phyloP scores from a whole-genome alignment of 768 basidiomycete genomes.

The Lactarius tabidus region DNA sequence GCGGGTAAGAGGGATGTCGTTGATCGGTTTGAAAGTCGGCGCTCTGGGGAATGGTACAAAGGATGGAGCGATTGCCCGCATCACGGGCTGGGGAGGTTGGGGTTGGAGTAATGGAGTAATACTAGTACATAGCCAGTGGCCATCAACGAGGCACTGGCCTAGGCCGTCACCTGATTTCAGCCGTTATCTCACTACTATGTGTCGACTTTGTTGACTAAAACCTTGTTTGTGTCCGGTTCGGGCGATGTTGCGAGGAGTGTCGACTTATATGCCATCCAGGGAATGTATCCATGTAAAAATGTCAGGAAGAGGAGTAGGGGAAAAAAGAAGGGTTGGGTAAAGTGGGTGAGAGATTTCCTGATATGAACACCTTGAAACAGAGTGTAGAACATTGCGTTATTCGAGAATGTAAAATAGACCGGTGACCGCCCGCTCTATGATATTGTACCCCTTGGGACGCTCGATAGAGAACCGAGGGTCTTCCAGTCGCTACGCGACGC shows the following conservation, averaged over 20 bases:
- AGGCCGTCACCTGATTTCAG: no score
- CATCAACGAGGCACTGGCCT: no score
- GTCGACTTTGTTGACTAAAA: no score
- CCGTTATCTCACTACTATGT: no score
- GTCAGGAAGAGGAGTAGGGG: not conserved
- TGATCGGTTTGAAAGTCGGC: slow-evolving; percentile 10
- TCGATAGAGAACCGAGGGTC: no score
- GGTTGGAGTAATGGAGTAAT: no score
- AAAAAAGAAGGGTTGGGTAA: not conserved
- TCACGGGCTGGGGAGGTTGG: not conserved
- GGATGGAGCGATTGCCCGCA: not conserved
- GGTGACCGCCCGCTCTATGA: no score
- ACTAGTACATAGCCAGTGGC: slow-evolving; percentile 3
- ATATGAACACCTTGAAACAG: not conserved
- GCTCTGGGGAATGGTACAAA: not conserved
- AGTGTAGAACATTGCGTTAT: not conserved
- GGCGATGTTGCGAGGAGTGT: no score
- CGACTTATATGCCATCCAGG: not conserved
- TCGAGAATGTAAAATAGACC: slow-evolving; percentile 17
- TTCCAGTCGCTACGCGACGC: no score
- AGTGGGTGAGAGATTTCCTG: slow-evolving; percentile 7
- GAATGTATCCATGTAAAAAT: not conserved
- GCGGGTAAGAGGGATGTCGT: slow-evolving; percentile 16
- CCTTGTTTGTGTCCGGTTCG: no score
- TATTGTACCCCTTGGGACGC: no score